phyloP scores from a whole-genome alignment of 1,284 basidiomycete genomes.

The Cryptococcus maquisensis region DNA sequence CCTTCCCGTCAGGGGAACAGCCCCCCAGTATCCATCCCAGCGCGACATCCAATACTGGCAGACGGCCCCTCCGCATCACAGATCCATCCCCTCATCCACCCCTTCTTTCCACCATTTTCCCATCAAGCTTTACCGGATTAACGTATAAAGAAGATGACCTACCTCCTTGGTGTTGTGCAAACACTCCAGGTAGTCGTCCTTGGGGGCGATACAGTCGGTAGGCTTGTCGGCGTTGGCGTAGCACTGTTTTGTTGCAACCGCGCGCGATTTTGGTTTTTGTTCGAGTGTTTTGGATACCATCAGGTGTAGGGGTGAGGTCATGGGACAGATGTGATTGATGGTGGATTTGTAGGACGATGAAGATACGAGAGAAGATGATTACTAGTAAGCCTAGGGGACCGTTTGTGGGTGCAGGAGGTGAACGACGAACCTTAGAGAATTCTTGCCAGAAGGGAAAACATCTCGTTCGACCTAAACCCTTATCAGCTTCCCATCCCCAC shows the following conservation, averaged over 20 bases:
- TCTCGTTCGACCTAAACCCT: constrained; percentile 66
- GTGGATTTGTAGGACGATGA: not conserved
- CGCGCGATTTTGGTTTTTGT: not conserved
- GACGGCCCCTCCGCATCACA: too few species aligned
- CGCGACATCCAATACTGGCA: too few species aligned
- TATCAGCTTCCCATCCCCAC: not conserved
- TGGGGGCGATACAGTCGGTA: constrained; percentile 64
- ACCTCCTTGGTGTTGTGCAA: constrained; percentile 90
- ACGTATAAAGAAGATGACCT: constrained; percentile 15
- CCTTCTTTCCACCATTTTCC: not conserved
- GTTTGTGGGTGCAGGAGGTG: not conserved
- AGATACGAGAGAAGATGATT: not conserved
- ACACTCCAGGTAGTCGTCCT: constrained; percentile 90
- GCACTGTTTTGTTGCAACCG: constrained; percentile 56
- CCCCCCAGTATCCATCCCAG: too few species aligned
- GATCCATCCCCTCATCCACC: not conserved
- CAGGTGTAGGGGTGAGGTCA: not conserved
- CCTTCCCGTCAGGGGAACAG: too few species aligned
- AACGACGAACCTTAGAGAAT: constrained; percentile 64
- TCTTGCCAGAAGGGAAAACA: constrained; percentile 94
- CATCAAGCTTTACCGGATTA: not conserved
- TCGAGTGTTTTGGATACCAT: not conserved
- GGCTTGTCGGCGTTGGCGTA: constrained; percentile 79
- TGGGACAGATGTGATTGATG: not conserved
- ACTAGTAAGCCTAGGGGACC: not conserved